Evolutionary conservation across 768 basidiomycete genomes (phyloP), one percentile per base, ranked within the genome.

Genomic region (Mycena belliarum): DNA sequence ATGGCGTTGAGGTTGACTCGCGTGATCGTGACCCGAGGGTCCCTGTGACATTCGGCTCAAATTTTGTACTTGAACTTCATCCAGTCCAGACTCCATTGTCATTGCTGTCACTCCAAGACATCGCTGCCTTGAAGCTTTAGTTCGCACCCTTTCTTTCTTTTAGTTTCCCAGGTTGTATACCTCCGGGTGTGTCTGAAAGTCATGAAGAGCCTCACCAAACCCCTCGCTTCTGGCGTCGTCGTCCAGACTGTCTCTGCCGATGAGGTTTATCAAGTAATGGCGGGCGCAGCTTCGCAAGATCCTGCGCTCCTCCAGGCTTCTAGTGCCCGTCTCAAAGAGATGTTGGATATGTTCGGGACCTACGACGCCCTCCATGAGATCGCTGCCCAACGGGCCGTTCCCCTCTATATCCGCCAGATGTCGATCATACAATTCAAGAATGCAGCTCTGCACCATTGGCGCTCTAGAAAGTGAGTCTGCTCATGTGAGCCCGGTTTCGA

Each of bases 401-500:
- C 89, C 15, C 70, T 88, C 35, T 74, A 75, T 16, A 81, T 94
- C 48, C 84, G 93, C 40, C 82, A 89, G 63, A 89, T 91, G 69
- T 85, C 89, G 24, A 91, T 93, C 61, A 89, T 95, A 53, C 92
- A 93, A 66, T 89, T 95, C 76, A 95, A 95, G 74, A 95, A 95
- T 65, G 79, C 81, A 1, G 87, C 86, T 3, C 70, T 86, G 4
- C 73, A 73, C 47, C 87, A 91, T 66, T 96, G 94, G 94, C 79
- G 82, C 67, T 87, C 86, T 29, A 75, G 86, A 74, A 91, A 85
- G 92, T 91, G 63, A 68, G 81, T 62, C 23, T 47, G 33, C 35
- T 53, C 43, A 48, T 35, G 14, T 7, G 43, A 28, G 50, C 15
- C 20, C 32, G 41, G 28, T 57, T 59, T 46, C 52, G n/a, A 8